A percentile compares a stretch with the other conserved stretches of the same genome.
Evolutionary conservation across 164 flowering plant genomes (phyloP).

Genomic region (Vitis labrusca): DNA sequence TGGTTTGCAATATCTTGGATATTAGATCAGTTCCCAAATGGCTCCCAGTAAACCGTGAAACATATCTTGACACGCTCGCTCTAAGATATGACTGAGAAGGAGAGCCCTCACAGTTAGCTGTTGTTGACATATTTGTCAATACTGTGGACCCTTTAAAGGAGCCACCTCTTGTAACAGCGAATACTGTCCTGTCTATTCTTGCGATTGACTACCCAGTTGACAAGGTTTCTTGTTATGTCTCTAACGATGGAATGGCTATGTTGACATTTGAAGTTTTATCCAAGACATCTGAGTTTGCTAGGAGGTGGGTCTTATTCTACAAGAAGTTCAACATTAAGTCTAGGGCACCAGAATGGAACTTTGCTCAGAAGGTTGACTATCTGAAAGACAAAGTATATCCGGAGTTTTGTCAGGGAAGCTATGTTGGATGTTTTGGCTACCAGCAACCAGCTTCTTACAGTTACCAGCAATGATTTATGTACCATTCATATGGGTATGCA

Average conservation of each 20-base stretch:
- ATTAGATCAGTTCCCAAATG: slow-evolving; percentile 96
- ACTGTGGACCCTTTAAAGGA: slow-evolving; percentile 62
- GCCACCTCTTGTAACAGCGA: slow-evolving; percentile 69
- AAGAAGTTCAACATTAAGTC: no score
- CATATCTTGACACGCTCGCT: slow-evolving; percentile 31
- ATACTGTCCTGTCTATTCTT: slow-evolving; percentile 60
- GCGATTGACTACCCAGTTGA: slow-evolving; percentile 64
- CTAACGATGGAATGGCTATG: slow-evolving; percentile 39
- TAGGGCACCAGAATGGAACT: no score
- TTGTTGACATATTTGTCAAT: slow-evolving; percentile 62
- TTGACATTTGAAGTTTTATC: slow-evolving; percentile 1
- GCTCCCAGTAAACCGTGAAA: slow-evolving; percentile 90
- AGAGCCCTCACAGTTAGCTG: slow-evolving; percentile 35
- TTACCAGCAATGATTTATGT: slow-evolving; percentile 77
- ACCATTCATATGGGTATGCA: slow-evolving; percentile 81
- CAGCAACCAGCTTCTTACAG: slow-evolving; percentile 74
- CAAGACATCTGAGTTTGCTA: no score
- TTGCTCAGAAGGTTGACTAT: no score
- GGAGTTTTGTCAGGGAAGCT: slow-evolving; percentile 28
- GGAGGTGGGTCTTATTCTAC: no score
- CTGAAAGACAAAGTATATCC: no score
- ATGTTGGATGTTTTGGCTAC: slow-evolving; percentile 63
- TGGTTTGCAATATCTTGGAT: slow-evolving; percentile 98
- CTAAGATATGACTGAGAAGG: not conserved
- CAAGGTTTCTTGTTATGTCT: slow-evolving; percentile 24